These are phyloP conservation scores for Pyrrhoderma noxium DNA, from an alignment of 1,284 basidiomycete genomes.

Conservation along the genomic window DNA sequence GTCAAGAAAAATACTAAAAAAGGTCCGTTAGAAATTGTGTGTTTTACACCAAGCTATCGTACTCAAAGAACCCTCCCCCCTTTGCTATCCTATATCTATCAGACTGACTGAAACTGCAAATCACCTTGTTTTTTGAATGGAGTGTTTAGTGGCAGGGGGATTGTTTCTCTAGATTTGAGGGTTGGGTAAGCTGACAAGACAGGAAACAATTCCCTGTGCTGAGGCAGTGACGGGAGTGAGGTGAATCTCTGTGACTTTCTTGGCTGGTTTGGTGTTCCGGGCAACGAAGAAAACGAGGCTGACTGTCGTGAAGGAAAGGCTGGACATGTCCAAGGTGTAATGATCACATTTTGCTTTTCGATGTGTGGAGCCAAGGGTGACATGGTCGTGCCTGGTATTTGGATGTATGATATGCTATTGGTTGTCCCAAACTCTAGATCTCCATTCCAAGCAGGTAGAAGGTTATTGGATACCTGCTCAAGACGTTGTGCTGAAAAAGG, in stretches of 20 bases:
- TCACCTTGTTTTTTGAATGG: too few species aligned
- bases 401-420: not conserved
- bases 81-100: too few species aligned
- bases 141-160: too few species aligned
- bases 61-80: too few species aligned
- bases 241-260: constrained; percentile 9
- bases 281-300: constrained; percentile 4
- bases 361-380: not conserved
- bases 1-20: not conserved
- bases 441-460: constrained; percentile 4
- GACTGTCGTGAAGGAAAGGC: not conserved
- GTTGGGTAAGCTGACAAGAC: too few species aligned
- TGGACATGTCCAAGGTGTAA: not conserved
- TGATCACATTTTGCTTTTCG: not conserved
- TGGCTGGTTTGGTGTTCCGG: constrained; percentile 13
- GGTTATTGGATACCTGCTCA: not conserved
- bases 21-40: not conserved
- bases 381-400: not conserved
- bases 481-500: not conserved
- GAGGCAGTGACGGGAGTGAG: constrained; percentile 11
- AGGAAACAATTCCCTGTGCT: not conserved
- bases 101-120: too few species aligned
- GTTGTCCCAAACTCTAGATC: not conserved
- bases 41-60: not conserved
- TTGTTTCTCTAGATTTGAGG: too few species aligned